phyloP scores from a whole-genome alignment of 306 rosid genomes.

The apple (Malus domestica) region ASM211411v1 NC_041792.1:22184407-22184906 shows the following conservation, averaged over 20 bases:
- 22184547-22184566: background rate
- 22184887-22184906: background rate
- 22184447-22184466: background rate
- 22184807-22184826: background rate
- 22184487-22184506: background rate
- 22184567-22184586: background rate
- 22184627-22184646: background rate
- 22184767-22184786: conserved; percentile 8
- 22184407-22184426: background rate
- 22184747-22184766: conserved; percentile 14
- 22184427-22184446: background rate
- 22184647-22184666: background rate
- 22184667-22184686: conserved; percentile 1
- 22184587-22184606: background rate
- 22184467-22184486: background rate
- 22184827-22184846: background rate
- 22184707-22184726: conserved; percentile 11
- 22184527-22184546: background rate
- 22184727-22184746: conserved; percentile 18
- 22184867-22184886: conserved; percentile 6
- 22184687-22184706: conserved; percentile 2
- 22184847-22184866: conserved; percentile 9
- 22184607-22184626: background rate
- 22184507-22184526: background rate
- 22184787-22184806: conserved; percentile 10